Percentiles rank a stretch among this genome's conserved stretches.
Conservation (phyloP, 2,329 filamentous ascomycete species). For the Sclerotinia subarctica region DNA sequence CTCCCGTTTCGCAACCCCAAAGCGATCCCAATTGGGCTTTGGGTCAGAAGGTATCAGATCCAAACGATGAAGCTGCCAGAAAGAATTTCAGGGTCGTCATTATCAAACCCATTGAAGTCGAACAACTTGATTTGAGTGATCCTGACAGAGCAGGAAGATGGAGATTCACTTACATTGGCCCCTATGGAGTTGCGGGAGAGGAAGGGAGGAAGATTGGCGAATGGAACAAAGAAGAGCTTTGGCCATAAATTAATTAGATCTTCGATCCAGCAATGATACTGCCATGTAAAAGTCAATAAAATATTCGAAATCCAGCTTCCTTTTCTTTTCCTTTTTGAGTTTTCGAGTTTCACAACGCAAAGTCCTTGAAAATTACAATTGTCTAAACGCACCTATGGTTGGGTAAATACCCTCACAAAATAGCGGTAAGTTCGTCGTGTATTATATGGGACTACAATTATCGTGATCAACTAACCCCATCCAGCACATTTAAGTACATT, state of each 20-base stretch:
- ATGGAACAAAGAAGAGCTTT: constrained; percentile 46
- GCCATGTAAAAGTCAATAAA: background rate
- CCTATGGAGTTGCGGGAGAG: constrained; percentile 38
- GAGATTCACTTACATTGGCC: constrained; percentile 54
- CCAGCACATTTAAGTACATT: background rate
- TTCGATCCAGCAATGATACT: background rate
- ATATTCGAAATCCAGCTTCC: background rate
- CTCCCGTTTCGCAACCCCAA: constrained; percentile 52
- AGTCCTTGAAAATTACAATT: background rate
- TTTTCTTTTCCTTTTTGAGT: background rate
- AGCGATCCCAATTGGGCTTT: constrained; percentile 44
- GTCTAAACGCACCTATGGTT: background rate
- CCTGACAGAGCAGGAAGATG: constrained; percentile 55
- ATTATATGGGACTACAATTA: background rate
- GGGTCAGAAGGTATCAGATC: constrained; percentile 59
- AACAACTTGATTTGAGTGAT: constrained; percentile 60
- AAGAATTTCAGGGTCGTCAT: constrained; percentile 76
- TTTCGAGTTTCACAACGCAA: background rate
- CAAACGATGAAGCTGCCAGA: constrained; percentile 62
- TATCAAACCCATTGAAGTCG: constrained; percentile 71
- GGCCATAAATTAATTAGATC: constrained; percentile 30
- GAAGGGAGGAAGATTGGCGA: constrained; percentile 53
- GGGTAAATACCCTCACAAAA: background rate
- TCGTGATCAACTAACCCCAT: background rate
- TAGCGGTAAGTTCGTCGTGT: background rate